Conservation (phyloP, 1,284 basidiomycete genomes). For the Leccinum solheimii region DNA sequence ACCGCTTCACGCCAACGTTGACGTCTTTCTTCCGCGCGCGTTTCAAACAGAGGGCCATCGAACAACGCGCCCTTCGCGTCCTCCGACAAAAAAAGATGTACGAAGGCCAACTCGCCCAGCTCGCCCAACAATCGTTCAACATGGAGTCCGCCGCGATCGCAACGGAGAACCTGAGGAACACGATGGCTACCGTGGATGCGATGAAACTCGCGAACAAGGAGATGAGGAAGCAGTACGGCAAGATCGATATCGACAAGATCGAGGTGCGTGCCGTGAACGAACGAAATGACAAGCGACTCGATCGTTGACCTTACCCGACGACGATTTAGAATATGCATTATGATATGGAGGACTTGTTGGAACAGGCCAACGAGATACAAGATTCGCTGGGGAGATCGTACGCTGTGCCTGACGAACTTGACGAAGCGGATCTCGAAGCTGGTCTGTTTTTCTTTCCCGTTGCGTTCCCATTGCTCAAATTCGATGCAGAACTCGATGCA, state of each 20-base stretch:
- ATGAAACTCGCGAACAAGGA: conserved; percentile 99
- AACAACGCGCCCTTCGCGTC: conserved; percentile 91
- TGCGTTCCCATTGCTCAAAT: conserved; percentile 7
- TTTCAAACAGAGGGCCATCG: conserved; percentile 74
- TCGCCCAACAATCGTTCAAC: conserved; percentile 96
- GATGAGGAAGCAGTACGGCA: conserved; percentile 95
- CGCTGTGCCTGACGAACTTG: conserved; percentile 95
- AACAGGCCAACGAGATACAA: conserved; percentile 98
- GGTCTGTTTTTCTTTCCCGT: conserved; percentile 52
- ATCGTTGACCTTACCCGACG: neutral
- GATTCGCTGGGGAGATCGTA: conserved; percentile 93
- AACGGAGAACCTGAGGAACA: conserved; percentile 97
- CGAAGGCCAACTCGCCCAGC: conserved; percentile 87
- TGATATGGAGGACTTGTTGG: conserved; percentile 98
- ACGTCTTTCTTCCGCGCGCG: neutral
- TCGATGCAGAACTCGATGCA: conserved; percentile 78
- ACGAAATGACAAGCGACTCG: neutral
- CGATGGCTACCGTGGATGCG: conserved; percentile 99
- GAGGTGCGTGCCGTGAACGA: conserved; percentile 56
- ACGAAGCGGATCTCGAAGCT: conserved; percentile 96
- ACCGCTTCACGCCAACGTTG: neutral
- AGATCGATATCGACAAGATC: conserved; percentile 98
- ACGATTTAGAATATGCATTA: conserved; percentile 79
- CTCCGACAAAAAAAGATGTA: conserved; percentile 98
- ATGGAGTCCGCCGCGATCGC: conserved; percentile 97